Evolutionary conservation across 129 eudicot species (phyloP).

Genomic region (Lonicera japonica): DNA sequence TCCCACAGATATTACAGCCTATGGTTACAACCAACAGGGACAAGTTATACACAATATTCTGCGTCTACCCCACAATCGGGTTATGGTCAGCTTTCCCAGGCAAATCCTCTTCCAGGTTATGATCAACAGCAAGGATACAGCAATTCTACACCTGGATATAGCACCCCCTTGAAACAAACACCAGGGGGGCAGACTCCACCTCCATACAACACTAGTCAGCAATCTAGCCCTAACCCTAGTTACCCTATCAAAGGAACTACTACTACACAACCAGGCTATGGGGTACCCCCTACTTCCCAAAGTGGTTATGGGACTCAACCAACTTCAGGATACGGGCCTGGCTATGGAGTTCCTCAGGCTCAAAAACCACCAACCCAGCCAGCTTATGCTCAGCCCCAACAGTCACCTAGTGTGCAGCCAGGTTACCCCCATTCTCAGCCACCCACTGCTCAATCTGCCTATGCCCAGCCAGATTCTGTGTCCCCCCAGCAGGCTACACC

Average conservation of each 20-base stretch:
- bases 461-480: too few relatives aligned
- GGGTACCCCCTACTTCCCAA: conserved; percentile 49
- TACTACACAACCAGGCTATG: conserved; percentile 51
- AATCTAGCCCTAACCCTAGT: conserved; percentile 26
- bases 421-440: conserved; percentile 41
- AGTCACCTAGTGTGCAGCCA: conserved; percentile 78
- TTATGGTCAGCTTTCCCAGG: conserved; percentile 53
- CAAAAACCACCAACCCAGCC: conserved; percentile 59
- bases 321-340: conserved; percentile 31
- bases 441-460: conserved; percentile 37
- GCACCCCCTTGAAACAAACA: conserved; percentile 44
- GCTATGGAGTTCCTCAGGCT: conserved; percentile 58
- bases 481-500: too few relatives aligned
- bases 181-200: conserved; percentile 57
- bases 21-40: conserved; percentile 46
- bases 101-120: conserved; percentile 41
- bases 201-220: conserved; percentile 38
- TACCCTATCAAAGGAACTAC: conserved; percentile 34
- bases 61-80: conserved; percentile 55
- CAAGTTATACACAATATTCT: conserved; percentile 75
- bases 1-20: conserved; percentile 42
- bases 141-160: conserved; percentile 34
- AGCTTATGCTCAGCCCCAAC: conserved; percentile 77
- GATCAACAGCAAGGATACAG: conserved; percentile 49
- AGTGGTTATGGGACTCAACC: conserved; percentile 46